Base-by-base conservation (phyloP, 202 grass and related monocot species). In the Bolboschoenoplectus hybrid region DNA sequence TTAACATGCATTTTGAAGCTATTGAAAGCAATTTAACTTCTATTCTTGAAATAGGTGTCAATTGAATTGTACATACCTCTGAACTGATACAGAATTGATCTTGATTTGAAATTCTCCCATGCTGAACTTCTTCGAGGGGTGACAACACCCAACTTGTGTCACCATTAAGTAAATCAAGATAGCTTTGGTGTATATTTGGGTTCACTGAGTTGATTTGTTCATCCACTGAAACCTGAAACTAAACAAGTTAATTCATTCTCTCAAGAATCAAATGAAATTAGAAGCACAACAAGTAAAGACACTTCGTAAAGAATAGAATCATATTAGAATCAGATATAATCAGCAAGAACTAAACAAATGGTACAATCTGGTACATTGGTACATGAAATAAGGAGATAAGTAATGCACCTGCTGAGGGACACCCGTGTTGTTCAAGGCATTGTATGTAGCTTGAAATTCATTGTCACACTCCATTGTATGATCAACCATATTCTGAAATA, bases 381-480 rank as follows among this genome's bases (percentile, higher is more conserved):
- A 46, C 35, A 12, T 77, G 19, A 84, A 17, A 38, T 84, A 68
- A 80, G 1, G 9, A 26, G 19, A 47, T 49, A 73, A 73, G 10
- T 45, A 53, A 76, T 14, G 78, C 60, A 86, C 85, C 82, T 87
- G 83, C 20, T 32, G 43, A 87, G 57, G 47, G 19, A 85, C 61
- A 62, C 67, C 83, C 4, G 81, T 92, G 75, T 90, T 83, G 62
- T 83, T 84, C 38, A 89, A 70, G 1, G 44, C 20, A 84, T 64
- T 50, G 62, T 53, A 64, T 26, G 53, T 14, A 44, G 19, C 87
- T 83, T 87, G 49, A 16, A 72, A 19, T 34, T 89, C 92, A 74
- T 86, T 74, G 70, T 65, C 86, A 81, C 92, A 94, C 71, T 9
- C n/a, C 13, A 63, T 9, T 26, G 61, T 20, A 63, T 63, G 19